Evolutionary conservation across 768 basidiomycete species (phyloP).

Genomic region (Amanita brunnescens): DNA sequence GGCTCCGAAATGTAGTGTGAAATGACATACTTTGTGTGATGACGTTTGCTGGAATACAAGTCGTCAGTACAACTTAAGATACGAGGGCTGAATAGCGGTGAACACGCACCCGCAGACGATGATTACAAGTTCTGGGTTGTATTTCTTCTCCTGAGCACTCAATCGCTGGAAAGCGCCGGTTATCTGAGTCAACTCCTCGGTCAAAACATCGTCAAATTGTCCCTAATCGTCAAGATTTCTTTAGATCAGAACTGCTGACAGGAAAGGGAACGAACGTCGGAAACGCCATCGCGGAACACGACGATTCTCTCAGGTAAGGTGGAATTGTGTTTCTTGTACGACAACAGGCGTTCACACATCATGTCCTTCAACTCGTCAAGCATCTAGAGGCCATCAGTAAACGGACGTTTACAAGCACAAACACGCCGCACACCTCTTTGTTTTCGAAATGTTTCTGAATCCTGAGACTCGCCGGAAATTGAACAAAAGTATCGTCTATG

Average conservation of each 20-base stretch:
- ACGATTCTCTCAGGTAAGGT: constrained; percentile 58
- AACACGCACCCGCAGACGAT: constrained; percentile 61
- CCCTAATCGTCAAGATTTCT: constrained; percentile 33
- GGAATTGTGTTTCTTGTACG: constrained; percentile 48
- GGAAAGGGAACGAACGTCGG: constrained; percentile 31
- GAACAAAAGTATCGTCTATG: constrained; percentile 57
- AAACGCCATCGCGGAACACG: constrained; percentile 77
- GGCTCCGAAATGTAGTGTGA: constrained; percentile 5
- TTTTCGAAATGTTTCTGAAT: constrained; percentile 49
- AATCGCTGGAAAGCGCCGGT: constrained; percentile 49
- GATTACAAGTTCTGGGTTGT: constrained; percentile 59
- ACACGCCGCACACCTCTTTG: constrained; percentile 28
- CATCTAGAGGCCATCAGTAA: constrained; percentile 41
- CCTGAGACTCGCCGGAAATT: constrained; percentile 67
- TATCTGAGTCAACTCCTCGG: constrained; percentile 55
- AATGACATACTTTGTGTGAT: constrained; percentile 42
- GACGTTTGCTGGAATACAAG: constrained; percentile 38
- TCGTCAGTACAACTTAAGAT: background rate
- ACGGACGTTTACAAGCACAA: constrained; percentile 3
- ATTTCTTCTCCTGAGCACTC: constrained; percentile 22
- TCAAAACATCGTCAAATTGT: constrained; percentile 57
- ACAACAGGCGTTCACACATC: constrained; percentile 59
- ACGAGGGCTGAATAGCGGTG: background rate
- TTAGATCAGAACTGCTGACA: background rate
- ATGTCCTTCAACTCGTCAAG: constrained; percentile 55